Evolutionary conservation across 768 basidiomycete genomes (phyloP), one percentile per base, ranked within the genome.

Genomic region (Royoungia palumana): DNA sequence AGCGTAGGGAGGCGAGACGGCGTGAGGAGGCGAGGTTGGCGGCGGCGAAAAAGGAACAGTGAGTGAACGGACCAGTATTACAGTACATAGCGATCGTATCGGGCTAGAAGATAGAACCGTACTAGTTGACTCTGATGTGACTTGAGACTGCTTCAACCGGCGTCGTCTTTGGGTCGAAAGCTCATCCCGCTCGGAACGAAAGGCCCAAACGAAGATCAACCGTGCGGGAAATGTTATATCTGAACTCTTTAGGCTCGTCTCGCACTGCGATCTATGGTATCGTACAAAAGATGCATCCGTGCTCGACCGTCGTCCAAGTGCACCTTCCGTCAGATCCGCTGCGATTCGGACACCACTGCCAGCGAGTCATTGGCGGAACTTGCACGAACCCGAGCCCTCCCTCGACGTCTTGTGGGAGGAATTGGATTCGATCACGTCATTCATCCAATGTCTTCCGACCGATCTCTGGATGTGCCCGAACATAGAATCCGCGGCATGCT

Each of bases 1-100:
- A 94, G 60, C 75, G 94, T 25, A 72, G 89, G 51, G 89, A 90
- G 67, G 71, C 69, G 62, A 71, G 85, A 47, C 71, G 80, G 42
- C 69, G 59, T 44, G 72, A 71, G 62, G 74, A 77, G 67, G 69
- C 60, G 51, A 66, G 51, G 57, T 16, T 46, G 38, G 63, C 51
- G 32, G 62, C 55, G 32, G 69, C 65, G 60, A 74, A 74, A 59
- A 75, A 75, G 62, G 55, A 12, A 4, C 65, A 71, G 59, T 75
- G 50, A 49, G 30, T 14, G 30, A 30, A 30, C 2, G 30, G 30
- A 30, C 30, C 10, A 27, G 25, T 27, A 30, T 2, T 13, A 30
- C 12, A 30, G 30, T 30, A 30, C 30, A 14, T 13, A 30, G 30
- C 14, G 6, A 30, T 30, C 30, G 30, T 30, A 30, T 13, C 6